phyloP scores from a whole-genome alignment of 106 monocot species.

The Dendrobium huoshanense region DNA sequence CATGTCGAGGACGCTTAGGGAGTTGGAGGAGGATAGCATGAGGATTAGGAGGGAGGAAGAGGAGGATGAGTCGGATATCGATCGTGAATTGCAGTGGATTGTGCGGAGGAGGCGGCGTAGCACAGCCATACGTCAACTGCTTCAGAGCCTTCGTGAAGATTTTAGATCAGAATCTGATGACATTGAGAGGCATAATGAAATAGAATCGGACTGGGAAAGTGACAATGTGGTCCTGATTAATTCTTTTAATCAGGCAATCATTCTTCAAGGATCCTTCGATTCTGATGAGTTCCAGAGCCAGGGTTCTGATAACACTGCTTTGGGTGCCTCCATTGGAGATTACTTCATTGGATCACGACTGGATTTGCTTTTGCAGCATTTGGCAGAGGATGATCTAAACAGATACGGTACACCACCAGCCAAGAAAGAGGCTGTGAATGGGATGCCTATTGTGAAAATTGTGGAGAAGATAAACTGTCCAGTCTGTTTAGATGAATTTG shows the following conservation, averaged over 20 bases:
- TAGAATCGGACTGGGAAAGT: neutral
- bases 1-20: neutral
- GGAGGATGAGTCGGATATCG: neutral
- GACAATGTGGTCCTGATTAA: slow-evolving; percentile 3
- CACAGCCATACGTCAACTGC: slow-evolving; percentile 22
- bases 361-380: slow-evolving; percentile 37
- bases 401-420: slow-evolving; percentile 37
- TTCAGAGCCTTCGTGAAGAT: slow-evolving; percentile 16
- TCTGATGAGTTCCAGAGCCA: neutral
- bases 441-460: slow-evolving; percentile 25
- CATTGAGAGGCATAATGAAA: slow-evolving; percentile 3
- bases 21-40: neutral
- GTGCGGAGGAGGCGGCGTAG: slow-evolving; percentile 12
- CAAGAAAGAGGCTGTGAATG: slow-evolving; percentile 34
- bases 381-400: slow-evolving; percentile 29
- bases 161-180: slow-evolving; percentile 2
- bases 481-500: slow-evolving; percentile 42
- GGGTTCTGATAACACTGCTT: neutral
- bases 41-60: neutral
- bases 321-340: slow-evolving; percentile 19
- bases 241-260: neutral
- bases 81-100: slow-evolving; percentile 4
- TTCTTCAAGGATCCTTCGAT: slow-evolving; percentile 15
- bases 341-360: slow-evolving; percentile 30
- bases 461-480: slow-evolving; percentile 26